Percentiles rank a stretch among this genome's conserved stretches.
Conservation (phyloP, 2,329 filamentous ascomycete genomes). For the Aspergillus clavatus region DNA sequence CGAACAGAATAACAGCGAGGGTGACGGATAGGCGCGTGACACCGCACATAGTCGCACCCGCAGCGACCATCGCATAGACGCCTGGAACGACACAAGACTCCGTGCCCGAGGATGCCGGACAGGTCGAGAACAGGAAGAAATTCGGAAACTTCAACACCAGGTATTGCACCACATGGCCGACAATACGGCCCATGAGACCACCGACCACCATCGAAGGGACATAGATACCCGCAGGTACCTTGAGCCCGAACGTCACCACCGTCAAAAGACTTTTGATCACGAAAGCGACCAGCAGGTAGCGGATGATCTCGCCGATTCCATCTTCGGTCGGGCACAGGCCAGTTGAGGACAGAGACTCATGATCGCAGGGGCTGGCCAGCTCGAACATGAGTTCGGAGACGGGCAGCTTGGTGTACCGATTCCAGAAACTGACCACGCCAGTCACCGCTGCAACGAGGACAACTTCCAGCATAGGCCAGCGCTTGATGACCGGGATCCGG, state of each 20-base stretch:
- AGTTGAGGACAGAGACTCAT: constrained; percentile 59
- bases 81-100: constrained; percentile 89
- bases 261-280: constrained; percentile 87
- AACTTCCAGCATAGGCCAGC: constrained; percentile 80
- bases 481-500: constrained; percentile 73
- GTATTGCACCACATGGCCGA: constrained; percentile 82
- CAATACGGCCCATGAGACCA: constrained; percentile 79
- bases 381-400: constrained; percentile 90
- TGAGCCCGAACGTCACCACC: constrained; percentile 89
- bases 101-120: constrained; percentile 61
- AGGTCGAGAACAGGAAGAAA: constrained; percentile 66
- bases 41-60: constrained; percentile 95
- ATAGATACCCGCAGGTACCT: constrained; percentile 94
- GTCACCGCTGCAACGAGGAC: constrained; percentile 80
- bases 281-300: constrained; percentile 70
- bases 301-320: constrained; percentile 73
- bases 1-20: constrained; percentile 89
- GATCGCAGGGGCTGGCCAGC: constrained; percentile 78
- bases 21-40: constrained; percentile 92
- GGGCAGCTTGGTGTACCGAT: constrained; percentile 78
- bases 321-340: constrained; percentile 72
- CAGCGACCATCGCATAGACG: constrained; percentile 92
- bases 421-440: constrained; percentile 87
- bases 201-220: constrained; percentile 98
- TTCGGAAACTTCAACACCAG: constrained; percentile 68